Conservation (phyloP, 75 land plant species). For the Pinus tabuliformis region DNA sequence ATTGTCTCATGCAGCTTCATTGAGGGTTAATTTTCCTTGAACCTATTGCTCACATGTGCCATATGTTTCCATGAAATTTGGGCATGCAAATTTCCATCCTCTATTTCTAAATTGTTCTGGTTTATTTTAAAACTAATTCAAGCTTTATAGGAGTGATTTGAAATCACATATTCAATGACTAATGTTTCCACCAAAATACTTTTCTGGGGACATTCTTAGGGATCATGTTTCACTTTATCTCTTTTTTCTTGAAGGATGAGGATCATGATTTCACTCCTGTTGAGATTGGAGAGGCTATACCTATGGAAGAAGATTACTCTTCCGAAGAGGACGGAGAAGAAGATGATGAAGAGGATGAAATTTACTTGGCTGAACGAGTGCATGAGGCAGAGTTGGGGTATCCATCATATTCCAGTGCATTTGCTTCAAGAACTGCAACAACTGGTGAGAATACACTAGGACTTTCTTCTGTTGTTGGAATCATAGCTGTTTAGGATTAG, state of each 20-base stretch:
- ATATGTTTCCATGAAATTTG: no score
- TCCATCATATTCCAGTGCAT: slow-evolving; percentile 1
- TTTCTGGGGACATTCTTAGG: no score
- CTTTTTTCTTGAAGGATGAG: slow-evolving; percentile 9
- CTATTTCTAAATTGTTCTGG: no score
- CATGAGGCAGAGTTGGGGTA: slow-evolving; percentile 10
- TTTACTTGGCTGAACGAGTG: slow-evolving; percentile 14
- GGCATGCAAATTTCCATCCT: no score
- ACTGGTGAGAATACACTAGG: neutral
- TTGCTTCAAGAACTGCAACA: slow-evolving; percentile 4
- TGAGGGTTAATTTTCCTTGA: no score
- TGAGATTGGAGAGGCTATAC: slow-evolving; percentile 7
- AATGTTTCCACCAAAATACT: no score
- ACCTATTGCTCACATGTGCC: no score
- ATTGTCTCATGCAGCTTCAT: no score
- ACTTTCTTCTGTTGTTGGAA: no score
- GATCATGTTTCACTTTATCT: neutral
- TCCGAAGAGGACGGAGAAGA: slow-evolving; percentile 15
- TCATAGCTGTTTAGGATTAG: neutral
- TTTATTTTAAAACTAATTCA: no score
- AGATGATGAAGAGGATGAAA: slow-evolving; percentile 9
- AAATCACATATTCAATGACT: no score
- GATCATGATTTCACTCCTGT: slow-evolving; percentile 13
- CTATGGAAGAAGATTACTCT: slow-evolving; percentile 19
- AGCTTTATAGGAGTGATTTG: no score